Conservation (phyloP, 2,329 filamentous ascomycete genomes). For the Stagonosporopsis tanaceti region DNA sequence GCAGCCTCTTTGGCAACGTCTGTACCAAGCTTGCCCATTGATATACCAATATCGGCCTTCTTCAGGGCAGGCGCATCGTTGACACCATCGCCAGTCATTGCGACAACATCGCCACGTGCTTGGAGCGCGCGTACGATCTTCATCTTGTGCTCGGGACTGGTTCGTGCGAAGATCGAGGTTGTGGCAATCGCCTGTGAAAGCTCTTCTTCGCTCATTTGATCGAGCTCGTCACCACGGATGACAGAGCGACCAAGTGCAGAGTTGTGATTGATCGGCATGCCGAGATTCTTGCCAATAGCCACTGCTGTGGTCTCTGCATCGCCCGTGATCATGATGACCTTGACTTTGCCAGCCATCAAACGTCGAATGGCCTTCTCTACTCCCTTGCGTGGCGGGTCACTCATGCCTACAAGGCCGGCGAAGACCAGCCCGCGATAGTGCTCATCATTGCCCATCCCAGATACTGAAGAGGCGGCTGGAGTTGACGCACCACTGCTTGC, state of each 20-base stretch:
- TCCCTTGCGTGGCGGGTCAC: constrained; percentile 89
- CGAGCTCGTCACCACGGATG: constrained; percentile 88
- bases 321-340: constrained; percentile 98
- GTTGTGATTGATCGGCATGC: constrained; percentile 80
- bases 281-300: constrained; percentile 92
- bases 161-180: constrained; percentile 94
- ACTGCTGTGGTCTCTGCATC: constrained; percentile 94
- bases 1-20: constrained; percentile 96
- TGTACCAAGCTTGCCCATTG: constrained; percentile 93
- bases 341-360: constrained; percentile 92
- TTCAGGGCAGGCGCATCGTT: constrained; percentile 97
- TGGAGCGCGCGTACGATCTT: constrained; percentile 95
- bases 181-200: constrained; percentile 84
- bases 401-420: constrained; percentile 95
- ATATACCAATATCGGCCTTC: constrained; percentile 96
- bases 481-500: constrained; percentile 44
- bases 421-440: constrained; percentile 85
- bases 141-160: constrained; percentile 96
- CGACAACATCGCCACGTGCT: constrained; percentile 91
- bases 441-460: constrained; percentile 67
- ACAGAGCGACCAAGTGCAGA: constrained; percentile 71
- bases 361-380: constrained; percentile 89
- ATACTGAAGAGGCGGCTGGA: constrained; percentile 32
- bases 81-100: constrained; percentile 98
- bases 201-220: constrained; percentile 85